These are phyloP conservation scores for Candida palmyrensis DNA, from an alignment of 805 yeast genomes.

Conservation along the genomic window DNA sequence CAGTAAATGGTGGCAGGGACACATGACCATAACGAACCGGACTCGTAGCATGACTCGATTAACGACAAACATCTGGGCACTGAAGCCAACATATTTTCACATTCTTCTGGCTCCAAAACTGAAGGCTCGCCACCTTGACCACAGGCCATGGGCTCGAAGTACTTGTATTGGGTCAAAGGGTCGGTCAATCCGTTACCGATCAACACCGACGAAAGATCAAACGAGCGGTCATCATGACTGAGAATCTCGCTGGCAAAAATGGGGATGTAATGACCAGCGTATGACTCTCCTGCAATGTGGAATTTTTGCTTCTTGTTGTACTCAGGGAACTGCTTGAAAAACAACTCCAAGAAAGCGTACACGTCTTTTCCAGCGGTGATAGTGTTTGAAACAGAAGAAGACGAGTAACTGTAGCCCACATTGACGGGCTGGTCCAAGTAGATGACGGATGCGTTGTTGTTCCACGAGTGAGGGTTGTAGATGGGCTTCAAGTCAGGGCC, in stretches of 20 bases:
- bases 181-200: slow-evolving; percentile 95
- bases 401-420: slow-evolving; percentile 16
- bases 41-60: slow-evolving; percentile 72
- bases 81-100: slow-evolving; percentile 57
- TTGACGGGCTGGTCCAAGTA: slow-evolving; percentile 24
- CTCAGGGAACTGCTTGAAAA: slow-evolving; percentile 32
- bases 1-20: slow-evolving; percentile 90
- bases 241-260: slow-evolving; percentile 40
- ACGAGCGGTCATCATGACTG: slow-evolving; percentile 33
- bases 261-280: slow-evolving; percentile 45
- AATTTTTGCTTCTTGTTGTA: slow-evolving; percentile 17
- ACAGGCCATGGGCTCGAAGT: slow-evolving; percentile 93
- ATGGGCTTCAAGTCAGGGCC: slow-evolving; percentile 18
- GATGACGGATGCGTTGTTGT: slow-evolving; percentile 22
- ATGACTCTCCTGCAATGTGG: slow-evolving; percentile 42
- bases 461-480: slow-evolving; percentile 25
- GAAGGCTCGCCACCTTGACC: slow-evolving; percentile 81
- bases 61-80: slow-evolving; percentile 72
- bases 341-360: slow-evolving; percentile 32
- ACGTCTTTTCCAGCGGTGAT: slow-evolving; percentile 32
- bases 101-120: slow-evolving; percentile 63
- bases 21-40: slow-evolving; percentile 76
- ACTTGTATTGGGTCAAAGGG: slow-evolving; percentile 69
- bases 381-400: slow-evolving; percentile 22
- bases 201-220: slow-evolving; percentile 67